A percentile compares a stretch with the other conserved stretches of the same genome.
Conservation (phyloP, 192 early-diverging fungal species). For the Piromyces sp. region DNA sequence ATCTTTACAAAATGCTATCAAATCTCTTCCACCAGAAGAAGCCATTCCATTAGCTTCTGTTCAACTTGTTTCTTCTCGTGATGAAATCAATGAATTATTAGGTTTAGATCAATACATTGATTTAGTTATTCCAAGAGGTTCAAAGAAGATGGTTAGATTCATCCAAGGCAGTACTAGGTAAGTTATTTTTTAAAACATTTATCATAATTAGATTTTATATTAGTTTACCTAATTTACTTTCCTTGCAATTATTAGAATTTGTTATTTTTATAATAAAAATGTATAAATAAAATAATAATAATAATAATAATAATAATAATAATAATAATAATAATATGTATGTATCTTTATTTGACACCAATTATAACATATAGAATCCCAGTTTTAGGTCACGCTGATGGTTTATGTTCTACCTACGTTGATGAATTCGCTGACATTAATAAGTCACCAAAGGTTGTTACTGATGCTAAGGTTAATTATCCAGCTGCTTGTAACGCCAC, state of each 20-base stretch:
- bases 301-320: too few relatives aligned
- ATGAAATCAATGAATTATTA: constrained; percentile 70
- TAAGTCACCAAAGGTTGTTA: constrained; percentile 60
- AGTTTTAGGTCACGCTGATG: constrained; percentile 98
- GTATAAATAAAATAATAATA: too few relatives aligned
- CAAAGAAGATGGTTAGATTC: constrained; percentile 73
- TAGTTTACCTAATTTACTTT: too few relatives aligned
- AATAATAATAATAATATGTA: too few relatives aligned
- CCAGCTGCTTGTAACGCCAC: constrained; percentile 92
- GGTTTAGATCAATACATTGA: constrained; percentile 85
- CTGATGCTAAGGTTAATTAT: constrained; percentile 83
- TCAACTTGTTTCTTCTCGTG: constrained; percentile 74
- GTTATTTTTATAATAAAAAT: too few relatives aligned
- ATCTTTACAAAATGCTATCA: constrained; percentile 62
- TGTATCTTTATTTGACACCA: too few relatives aligned
- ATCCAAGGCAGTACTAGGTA: constrained; percentile 82
- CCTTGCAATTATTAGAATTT: too few relatives aligned
- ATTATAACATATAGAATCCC: constrained; percentile 53
- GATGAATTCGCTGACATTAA: constrained; percentile 63
- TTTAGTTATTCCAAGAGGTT: constrained; percentile 87
- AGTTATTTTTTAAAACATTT: too few relatives aligned
- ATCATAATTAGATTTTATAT: too few relatives aligned
- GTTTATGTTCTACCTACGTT: constrained; percentile 80
- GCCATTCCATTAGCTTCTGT: constrained; percentile 52
- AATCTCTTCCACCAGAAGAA: constrained; percentile 13